Conservation (phyloP, 2,329 filamentous ascomycete genomes). For the Cladosporium halotolerans region DNA sequence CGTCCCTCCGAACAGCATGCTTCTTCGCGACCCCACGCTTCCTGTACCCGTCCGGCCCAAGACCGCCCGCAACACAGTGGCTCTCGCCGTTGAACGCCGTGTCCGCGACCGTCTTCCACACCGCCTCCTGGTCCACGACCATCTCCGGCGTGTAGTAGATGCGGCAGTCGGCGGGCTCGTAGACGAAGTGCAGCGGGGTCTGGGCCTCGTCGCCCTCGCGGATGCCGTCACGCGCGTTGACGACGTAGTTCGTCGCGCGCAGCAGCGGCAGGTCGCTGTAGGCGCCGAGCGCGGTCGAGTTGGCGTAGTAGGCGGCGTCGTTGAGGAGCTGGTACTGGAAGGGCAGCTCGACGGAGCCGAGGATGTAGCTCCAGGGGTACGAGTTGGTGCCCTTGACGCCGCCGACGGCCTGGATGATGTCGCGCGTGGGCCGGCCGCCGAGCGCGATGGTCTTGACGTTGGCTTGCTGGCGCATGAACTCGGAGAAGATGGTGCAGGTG, state of each 20-base stretch:
- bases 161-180: slow-evolving; percentile 45
- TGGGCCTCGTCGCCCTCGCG: slow-evolving; percentile 31
- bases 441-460: slow-evolving; percentile 38
- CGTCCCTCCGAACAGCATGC: slow-evolving; percentile 15
- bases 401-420: slow-evolving; percentile 40
- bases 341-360: slow-evolving; percentile 16
- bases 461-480: slow-evolving; percentile 41
- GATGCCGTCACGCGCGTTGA: slow-evolving; percentile 29
- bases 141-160: slow-evolving; percentile 49
- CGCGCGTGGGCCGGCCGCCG: slow-evolving; percentile 36
- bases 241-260: slow-evolving; percentile 18
- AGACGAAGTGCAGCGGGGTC: slow-evolving; percentile 44
- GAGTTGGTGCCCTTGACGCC: slow-evolving; percentile 40
- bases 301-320: slow-evolving; percentile 21
- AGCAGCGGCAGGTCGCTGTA: slow-evolving; percentile 25
- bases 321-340: slow-evolving; percentile 22
- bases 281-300: slow-evolving; percentile 21
- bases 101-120: slow-evolving; percentile 41
- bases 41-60: slow-evolving; percentile 6
- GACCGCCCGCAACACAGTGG: slow-evolving; percentile 28
- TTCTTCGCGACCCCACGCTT: slow-evolving; percentile 5
- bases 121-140: slow-evolving; percentile 40
- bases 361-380: slow-evolving; percentile 20
- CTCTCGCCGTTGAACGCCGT: slow-evolving; percentile 26
- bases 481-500: slow-evolving; percentile 42